Evolutionary conservation across 192 early-diverging fungal species (phyloP).

Genomic region (Umbelopsis isabellina): DNA sequence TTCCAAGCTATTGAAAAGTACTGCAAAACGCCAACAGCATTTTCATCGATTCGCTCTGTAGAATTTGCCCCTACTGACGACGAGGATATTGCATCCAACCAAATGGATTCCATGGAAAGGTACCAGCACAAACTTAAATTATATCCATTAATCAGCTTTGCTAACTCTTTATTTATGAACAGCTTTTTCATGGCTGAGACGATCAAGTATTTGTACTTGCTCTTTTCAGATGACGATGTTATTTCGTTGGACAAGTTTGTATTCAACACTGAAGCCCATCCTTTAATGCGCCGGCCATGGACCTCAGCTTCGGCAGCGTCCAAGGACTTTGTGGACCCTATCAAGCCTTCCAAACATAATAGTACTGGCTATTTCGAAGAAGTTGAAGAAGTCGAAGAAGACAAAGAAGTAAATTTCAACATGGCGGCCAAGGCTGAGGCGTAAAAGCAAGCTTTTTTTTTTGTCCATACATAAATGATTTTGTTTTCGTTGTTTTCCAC

Average conservation of each 20-base stretch:
- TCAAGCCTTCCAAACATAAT: not conserved
- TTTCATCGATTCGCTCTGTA: slow-evolving; percentile 46
- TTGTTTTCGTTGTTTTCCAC: too few relatives aligned
- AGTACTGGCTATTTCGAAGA: too few relatives aligned
- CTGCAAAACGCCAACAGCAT: slow-evolving; percentile 52
- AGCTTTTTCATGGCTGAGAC: slow-evolving; percentile 93
- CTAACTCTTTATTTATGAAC: not conserved
- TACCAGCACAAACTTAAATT: not conserved
- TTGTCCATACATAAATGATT: too few relatives aligned
- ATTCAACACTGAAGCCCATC: slow-evolving; percentile 95
- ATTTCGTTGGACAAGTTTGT: slow-evolving; percentile 81
- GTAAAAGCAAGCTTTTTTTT: too few relatives aligned
- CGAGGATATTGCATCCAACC: not conserved
- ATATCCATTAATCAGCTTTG: not conserved
- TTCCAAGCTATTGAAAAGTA: slow-evolving; percentile 50
- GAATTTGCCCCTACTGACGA: not conserved
- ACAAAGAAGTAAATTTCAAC: too few relatives aligned
- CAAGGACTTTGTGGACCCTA: not conserved
- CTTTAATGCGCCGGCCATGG: slow-evolving; percentile 46
- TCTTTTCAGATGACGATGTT: slow-evolving; percentile 68
- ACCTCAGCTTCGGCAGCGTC: not conserved
- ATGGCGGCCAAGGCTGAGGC: too few relatives aligned
- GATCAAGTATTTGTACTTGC: slow-evolving; percentile 90
- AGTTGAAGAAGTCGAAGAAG: too few relatives aligned
- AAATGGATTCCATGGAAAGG: slow-evolving; percentile 39